Evolutionary conservation across 306 rosid genomes (phyloP).

Genomic region (Cercis canadensis): DNA sequence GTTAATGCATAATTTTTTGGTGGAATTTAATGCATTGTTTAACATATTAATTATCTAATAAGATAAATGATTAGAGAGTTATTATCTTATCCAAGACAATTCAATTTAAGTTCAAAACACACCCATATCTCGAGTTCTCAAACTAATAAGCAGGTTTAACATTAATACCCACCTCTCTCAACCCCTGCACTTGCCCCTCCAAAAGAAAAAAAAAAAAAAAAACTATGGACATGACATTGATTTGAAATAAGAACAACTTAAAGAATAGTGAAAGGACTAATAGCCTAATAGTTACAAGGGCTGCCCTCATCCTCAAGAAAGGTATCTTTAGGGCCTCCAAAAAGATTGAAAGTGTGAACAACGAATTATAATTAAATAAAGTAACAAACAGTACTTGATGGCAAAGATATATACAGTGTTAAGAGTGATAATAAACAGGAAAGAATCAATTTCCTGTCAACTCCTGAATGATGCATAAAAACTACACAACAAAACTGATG

Average conservation of each 20-base stretch:
- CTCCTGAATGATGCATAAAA: constrained; percentile 10
- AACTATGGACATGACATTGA: constrained; percentile 37
- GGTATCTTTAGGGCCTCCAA: constrained; percentile 35
- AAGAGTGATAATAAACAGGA: constrained; percentile 24
- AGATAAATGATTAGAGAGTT: no score
- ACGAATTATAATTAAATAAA: constrained; percentile 24
- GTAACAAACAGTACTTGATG: constrained; percentile 26
- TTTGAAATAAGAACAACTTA: constrained; percentile 41
- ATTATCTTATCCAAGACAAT: no score
- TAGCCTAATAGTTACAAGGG: constrained; percentile 36
- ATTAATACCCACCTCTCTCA: not conserved
- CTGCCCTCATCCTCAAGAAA: constrained; percentile 37
- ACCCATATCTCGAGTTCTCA: not conserved
- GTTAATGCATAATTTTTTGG: no score
- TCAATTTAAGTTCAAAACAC: not conserved
- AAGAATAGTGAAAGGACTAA: constrained; percentile 16
- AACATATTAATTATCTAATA: no score
- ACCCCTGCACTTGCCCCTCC: not conserved
- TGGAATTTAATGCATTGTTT: no score
- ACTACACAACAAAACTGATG: constrained; percentile 21
- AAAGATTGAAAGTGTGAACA: constrained; percentile 34
- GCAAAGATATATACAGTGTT: constrained; percentile 3
- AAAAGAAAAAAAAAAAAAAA: not conserved
- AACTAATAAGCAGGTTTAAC: not conserved
- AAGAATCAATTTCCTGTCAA: constrained; percentile 30